phyloP scores from a whole-genome alignment of 2,329 filamentous ascomycete species.

The Stachybotrys echinatus region DNA sequence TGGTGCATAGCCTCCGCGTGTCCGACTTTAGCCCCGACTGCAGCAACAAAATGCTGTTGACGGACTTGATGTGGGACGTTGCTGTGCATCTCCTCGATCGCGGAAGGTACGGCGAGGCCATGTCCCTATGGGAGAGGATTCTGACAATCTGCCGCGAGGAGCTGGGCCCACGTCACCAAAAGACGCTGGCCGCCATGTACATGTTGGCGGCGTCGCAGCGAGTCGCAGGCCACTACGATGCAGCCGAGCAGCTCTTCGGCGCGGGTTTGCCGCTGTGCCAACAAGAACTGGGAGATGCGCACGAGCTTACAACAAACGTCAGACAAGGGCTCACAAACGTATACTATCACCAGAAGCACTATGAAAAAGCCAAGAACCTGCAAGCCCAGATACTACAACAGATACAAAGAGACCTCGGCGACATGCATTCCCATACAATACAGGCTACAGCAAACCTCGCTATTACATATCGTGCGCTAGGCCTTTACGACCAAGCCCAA shows the following conservation, averaged over 20 bases:
- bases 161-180: neutral
- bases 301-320: neutral
- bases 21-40: too few species aligned
- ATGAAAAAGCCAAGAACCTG: neutral
- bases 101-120: neutral
- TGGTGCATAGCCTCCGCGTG: too few species aligned
- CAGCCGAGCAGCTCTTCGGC: neutral
- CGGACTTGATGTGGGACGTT: too few species aligned
- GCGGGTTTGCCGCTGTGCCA: neutral
- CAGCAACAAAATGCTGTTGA: too few species aligned
- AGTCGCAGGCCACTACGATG: neutral
- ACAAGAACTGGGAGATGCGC: neutral
- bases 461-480: too few species aligned
- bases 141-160: neutral
- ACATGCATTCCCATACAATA: too few species aligned
- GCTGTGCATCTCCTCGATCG: neutral
- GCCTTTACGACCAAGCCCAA: too few species aligned
- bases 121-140: neutral
- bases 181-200: neutral
- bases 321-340: neutral
- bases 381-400: too few species aligned
- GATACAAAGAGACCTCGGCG: too few species aligned
- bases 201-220: neutral
- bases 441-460: too few species aligned
- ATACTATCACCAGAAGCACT: neutral